A percentile compares a stretch with the other conserved stretches of the same genome.
Evolutionary conservation across 192 early-diverging fungal species (phyloP).

Genomic region (Diversispora eburnea): DNA sequence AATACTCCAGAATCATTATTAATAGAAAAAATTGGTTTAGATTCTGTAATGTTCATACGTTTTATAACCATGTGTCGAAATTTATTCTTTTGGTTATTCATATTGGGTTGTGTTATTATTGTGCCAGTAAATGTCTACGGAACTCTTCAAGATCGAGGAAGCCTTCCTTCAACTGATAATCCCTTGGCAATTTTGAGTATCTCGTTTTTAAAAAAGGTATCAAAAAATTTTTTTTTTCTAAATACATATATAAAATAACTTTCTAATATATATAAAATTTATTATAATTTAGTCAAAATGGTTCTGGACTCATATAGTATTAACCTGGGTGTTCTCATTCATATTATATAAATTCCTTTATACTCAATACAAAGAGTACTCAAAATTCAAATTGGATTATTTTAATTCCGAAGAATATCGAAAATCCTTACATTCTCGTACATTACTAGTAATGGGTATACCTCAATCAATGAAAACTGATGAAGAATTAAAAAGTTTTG

Average conservation of each 20-base stretch:
- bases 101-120: conserved; percentile 56
- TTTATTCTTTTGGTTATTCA: conserved; percentile 53
- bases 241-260: background rate
- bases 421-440: conserved; percentile 61
- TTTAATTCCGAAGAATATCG: conserved; percentile 60
- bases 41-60: conserved; percentile 67
- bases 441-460: conserved; percentile 63
- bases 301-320: conserved; percentile 60
- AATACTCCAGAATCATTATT: conserved; percentile 55
- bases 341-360: conserved; percentile 52
- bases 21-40: conserved; percentile 63
- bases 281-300: conserved; percentile 38
- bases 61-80: conserved; percentile 60
- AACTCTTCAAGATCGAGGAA: conserved; percentile 36
- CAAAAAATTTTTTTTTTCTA: background rate
- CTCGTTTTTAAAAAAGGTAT: background rate
- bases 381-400: conserved; percentile 49
- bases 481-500: conserved; percentile 46
- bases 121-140: conserved; percentile 62
- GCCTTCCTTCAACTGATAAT: conserved; percentile 30
- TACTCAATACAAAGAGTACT: conserved; percentile 50
- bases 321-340: conserved; percentile 56
- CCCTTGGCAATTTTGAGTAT: background rate
- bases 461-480: conserved; percentile 57
- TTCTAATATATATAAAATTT: conserved; percentile 24